A percentile compares a stretch with the other conserved stretches of the same genome.
Evolutionary conservation across 2,329 filamentous ascomycete genomes (phyloP).

Genomic region (Diaporthe batatas): DNA sequence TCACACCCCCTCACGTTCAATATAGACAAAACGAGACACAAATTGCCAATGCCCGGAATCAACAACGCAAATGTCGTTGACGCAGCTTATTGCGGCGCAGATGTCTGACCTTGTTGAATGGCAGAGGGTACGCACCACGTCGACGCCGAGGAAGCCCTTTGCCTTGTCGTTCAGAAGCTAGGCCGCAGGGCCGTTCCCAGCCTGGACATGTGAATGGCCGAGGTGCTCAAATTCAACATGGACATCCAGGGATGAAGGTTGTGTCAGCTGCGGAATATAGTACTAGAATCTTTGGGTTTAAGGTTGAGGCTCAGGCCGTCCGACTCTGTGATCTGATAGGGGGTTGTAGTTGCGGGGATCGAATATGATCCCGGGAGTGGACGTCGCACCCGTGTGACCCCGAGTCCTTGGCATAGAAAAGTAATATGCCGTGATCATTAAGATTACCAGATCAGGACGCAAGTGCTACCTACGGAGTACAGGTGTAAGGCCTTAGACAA

Average conservation of each 20-base stretch:
- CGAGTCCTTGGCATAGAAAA: slow-evolving; percentile 10
- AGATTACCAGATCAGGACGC: not conserved
- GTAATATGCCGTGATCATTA: slow-evolving; percentile 16
- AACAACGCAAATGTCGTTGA: not conserved
- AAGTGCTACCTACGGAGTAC: slow-evolving; percentile 19
- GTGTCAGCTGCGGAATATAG: not conserved
- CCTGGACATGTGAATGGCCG: slow-evolving; percentile 24
- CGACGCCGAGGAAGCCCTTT: not conserved
- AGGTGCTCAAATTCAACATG: not conserved
- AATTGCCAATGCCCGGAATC: not conserved
- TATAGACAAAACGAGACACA: slow-evolving; percentile 11
- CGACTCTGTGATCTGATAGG: slow-evolving; percentile 9
- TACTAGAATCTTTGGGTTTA: not conserved
- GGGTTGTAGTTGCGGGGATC: slow-evolving; percentile 6
- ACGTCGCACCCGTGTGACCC: slow-evolving; percentile 21
- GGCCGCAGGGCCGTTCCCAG: slow-evolving; percentile 3
- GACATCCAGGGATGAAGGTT: slow-evolving; percentile 11
- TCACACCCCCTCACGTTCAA: slow-evolving; percentile 11
- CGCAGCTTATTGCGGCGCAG: not conserved
- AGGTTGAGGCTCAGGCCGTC: slow-evolving; percentile 14
- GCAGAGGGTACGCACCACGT: not conserved
- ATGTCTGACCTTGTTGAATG: not conserved
- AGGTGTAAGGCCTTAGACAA: not conserved
- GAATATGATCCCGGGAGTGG: slow-evolving; percentile 3
- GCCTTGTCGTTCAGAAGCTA: not conserved